Percentiles rank a stretch among this genome's conserved stretches.
Evolutionary conservation across 2,329 filamentous ascomycete genomes (phyloP).

Genomic region (Cytospora piceicola): DNA sequence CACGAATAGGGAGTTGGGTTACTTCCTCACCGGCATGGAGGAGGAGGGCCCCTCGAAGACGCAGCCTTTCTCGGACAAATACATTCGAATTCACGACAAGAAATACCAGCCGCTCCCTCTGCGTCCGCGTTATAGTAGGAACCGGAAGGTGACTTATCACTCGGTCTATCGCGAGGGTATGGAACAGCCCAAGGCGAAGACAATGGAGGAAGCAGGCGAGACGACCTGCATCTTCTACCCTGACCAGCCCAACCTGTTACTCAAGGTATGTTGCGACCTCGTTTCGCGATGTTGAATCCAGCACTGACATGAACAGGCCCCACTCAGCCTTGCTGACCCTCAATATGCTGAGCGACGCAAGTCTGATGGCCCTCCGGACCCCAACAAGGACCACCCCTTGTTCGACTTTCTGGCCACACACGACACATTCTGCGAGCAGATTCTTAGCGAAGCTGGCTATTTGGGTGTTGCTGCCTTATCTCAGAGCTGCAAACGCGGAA

Average conservation of each 20-base stretch:
- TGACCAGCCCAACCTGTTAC: slow-evolving; percentile 11
- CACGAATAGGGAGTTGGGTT: neutral
- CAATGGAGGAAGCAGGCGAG: neutral
- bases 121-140: neutral
- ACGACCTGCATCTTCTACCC: slow-evolving; percentile 7
- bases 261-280: slow-evolving; percentile 18
- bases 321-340: neutral
- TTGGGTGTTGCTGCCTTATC: neutral
- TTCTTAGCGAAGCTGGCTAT: neutral
- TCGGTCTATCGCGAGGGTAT: neutral
- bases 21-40: neutral
- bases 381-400: neutral
- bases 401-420: neutral
- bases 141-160: neutral
- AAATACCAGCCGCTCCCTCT: neutral
- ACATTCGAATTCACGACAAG: neutral
- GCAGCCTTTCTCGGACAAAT: neutral
- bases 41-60: neutral
- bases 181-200: neutral
- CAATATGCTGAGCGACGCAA: neutral
- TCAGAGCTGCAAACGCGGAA: neutral
- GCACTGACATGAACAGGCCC: neutral
- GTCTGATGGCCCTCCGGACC: neutral
- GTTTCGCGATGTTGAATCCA: too few relatives aligned
- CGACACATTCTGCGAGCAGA: neutral